Conservation (phyloP, 441 rosid genomes). For the Populus hybrid region DNA sequence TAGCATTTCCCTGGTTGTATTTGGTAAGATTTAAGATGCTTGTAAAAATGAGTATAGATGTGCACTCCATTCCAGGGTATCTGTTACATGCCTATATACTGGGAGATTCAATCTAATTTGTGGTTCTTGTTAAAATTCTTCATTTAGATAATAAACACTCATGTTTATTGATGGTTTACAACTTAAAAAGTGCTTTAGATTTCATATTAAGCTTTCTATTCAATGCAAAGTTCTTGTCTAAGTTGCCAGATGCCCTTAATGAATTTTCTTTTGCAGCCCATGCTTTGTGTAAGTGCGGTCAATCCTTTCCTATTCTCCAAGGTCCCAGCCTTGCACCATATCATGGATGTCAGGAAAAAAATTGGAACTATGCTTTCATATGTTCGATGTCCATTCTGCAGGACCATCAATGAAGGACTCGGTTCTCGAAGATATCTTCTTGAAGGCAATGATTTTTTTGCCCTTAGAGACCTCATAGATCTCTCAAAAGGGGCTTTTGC, state of each 20-base stretch:
- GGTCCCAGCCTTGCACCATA: conserved; percentile 83
- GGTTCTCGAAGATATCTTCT: conserved; percentile 91
- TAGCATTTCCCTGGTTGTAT: background rate
- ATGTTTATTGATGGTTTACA: background rate
- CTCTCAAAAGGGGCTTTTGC: conserved; percentile 98
- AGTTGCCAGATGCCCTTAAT: conserved; percentile 20
- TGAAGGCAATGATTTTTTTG: conserved; percentile 90
- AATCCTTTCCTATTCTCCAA: conserved; percentile 85
- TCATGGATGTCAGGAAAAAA: conserved; percentile 68
- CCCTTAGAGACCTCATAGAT: conserved; percentile 90
- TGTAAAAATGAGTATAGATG: background rate
- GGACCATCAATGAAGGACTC: conserved; percentile 77
- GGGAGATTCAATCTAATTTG: conserved; percentile 1
- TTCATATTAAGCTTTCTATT: background rate
- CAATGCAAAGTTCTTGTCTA: conserved; percentile 9
- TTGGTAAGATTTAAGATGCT: background rate
- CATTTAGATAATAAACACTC: background rate
- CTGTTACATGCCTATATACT: conserved; percentile 6
- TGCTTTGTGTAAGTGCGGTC: conserved; percentile 98
- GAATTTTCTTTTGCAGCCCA: conserved; percentile 63
- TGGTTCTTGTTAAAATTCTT: background rate
- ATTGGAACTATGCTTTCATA: conserved; percentile 76
- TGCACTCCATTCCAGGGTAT: conserved; percentile 2
- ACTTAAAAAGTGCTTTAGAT: background rate
- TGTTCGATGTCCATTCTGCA: conserved; percentile 88